Evolutionary conservation across 768 basidiomycete species (phyloP).

Genomic region (Terana coerulea): DNA sequence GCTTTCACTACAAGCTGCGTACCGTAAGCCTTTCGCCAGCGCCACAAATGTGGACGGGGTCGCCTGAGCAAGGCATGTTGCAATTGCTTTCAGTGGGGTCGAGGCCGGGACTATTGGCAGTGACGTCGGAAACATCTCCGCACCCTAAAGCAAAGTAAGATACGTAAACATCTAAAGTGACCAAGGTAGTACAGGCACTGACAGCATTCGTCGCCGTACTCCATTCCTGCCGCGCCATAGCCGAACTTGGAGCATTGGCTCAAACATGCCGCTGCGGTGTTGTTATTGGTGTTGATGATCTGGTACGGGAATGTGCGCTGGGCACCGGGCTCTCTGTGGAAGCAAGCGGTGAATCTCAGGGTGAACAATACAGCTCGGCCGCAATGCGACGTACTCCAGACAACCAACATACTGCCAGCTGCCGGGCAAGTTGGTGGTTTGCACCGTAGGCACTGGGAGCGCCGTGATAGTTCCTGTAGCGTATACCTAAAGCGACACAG

Average conservation of each 20-base stretch:
- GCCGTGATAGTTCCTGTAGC: slow-evolving; percentile 46
- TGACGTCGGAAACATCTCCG: slow-evolving; percentile 59
- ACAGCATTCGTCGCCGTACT: slow-evolving; percentile 75
- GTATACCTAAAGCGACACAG: slow-evolving; percentile 40
- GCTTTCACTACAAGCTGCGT: slow-evolving; percentile 31
- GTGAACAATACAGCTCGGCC: neutral
- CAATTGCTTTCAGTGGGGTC: slow-evolving; percentile 36
- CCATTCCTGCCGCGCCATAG: slow-evolving; percentile 66
- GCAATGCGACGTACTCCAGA: slow-evolving; percentile 46
- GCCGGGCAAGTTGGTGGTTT: slow-evolving; percentile 57
- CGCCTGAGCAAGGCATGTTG: slow-evolving; percentile 58
- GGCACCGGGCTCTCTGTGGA: slow-evolving; percentile 42
- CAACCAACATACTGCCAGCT: slow-evolving; percentile 67
- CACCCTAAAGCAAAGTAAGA: slow-evolving; percentile 45
- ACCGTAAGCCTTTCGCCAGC: slow-evolving; percentile 51
- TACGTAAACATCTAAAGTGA: neutral
- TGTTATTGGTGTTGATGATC: slow-evolving; percentile 55
- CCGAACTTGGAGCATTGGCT: slow-evolving; percentile 68
- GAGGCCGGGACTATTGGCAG: slow-evolving; percentile 28
- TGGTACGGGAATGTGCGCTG: slow-evolving; percentile 57
- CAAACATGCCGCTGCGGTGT: slow-evolving; percentile 61
- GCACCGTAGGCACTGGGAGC: slow-evolving; percentile 54
- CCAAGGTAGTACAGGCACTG: slow-evolving; percentile 24
- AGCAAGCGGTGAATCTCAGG: neutral
- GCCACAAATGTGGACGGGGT: slow-evolving; percentile 68